A percentile compares a stretch with the other conserved stretches of the same genome.
Conservation (phyloP, 495 filamentous ascomycete genomes). For the Annulohypoxylon maeteangense region DNA sequence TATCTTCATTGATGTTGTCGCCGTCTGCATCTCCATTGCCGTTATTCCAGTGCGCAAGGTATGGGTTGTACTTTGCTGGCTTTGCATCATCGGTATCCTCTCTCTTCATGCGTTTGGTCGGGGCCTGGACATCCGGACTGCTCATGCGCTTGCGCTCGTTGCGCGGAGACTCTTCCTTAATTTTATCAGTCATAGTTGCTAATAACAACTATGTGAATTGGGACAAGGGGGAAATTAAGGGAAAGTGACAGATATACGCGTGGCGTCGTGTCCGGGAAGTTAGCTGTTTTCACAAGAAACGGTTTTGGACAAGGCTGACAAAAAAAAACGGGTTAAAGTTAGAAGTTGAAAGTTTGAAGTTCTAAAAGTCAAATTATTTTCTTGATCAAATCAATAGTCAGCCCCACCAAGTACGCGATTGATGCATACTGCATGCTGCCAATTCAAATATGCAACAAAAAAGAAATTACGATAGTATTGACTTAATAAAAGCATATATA, state of each 20-base stretch:
- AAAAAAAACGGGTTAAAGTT: conserved; percentile 12
- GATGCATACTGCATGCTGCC: not conserved
- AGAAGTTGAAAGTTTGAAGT: not conserved
- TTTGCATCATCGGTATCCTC: conserved; percentile 50
- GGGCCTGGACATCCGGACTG: conserved; percentile 30
- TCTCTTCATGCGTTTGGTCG: conserved; percentile 48
- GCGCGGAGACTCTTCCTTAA: conserved; percentile 1
- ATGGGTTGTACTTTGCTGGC: conserved; percentile 71
- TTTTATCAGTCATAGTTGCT: conserved; percentile 13
- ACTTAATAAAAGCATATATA: not conserved
- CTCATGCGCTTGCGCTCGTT: conserved; percentile 42
- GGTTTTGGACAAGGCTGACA: conserved; percentile 23
- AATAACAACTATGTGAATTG: not conserved
- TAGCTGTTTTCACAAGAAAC: not conserved
- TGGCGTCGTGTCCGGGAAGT: not conserved
- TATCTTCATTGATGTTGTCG: conserved; percentile 55
- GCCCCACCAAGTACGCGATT: conserved; percentile 1
- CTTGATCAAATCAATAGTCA: not conserved
- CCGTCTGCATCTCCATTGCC: conserved; percentile 55
- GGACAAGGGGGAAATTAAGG: not conserved
- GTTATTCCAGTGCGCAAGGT: conserved; percentile 90
- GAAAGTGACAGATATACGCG: not conserved
- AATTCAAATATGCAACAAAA: not conserved
- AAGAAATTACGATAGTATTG: not conserved
- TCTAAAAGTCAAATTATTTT: conserved; percentile 14